Evolutionary conservation across 2,329 filamentous ascomycete genomes (phyloP), one percentile per base, ranked within the genome.

Genomic region (Monilinia vaccinii-corymbosi): DNA sequence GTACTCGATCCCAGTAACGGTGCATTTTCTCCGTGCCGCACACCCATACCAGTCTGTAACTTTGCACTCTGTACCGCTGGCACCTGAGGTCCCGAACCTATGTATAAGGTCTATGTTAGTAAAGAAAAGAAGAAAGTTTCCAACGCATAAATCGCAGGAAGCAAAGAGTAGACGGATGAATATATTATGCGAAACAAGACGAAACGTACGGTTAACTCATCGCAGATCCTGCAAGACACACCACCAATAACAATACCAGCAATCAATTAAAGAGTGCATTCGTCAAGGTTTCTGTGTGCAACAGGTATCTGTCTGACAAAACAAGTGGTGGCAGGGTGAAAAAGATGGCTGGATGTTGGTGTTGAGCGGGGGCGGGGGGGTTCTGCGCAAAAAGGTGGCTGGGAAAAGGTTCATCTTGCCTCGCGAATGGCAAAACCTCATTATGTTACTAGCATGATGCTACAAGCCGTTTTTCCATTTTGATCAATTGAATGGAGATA

Each of bases 161-260:
- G 28, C 47, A 49, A 31, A n/a, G 14, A 4, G 38, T 38, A 31
- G 10, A 6, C n/a, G 18, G 6, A n/a, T 28, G 44, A 53, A 28
- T 11, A 38, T 16, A 31, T 21, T 16, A 31, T 21, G 25, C 23
- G 25, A 42, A 40, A 9, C 38, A 7, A 25, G 32, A 38, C 32
- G 16, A 13, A 53, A 67, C 67, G 67, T 61, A 71, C 69, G 60
- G 56, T 68, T 63, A 57, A 65, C 68, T 36, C 68, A 70, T 71
- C 58, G n/a, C n/a, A n/a, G n/a, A 25, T 69, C 61, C 61, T 60
- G 25, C 48, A 34, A 56, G 34, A 23, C 28, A 36, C 34, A 61
- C 50, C 56, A 60, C 55, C 58, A 61, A 61, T 61, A 61, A 59
- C 59, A 62, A 63, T 44, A 65, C 65, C 67, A 68, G 67, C 65